Evolutionary conservation across 78 protist genomes (phyloP).

Genomic region (Dictyostelium firmibasis): DNA sequence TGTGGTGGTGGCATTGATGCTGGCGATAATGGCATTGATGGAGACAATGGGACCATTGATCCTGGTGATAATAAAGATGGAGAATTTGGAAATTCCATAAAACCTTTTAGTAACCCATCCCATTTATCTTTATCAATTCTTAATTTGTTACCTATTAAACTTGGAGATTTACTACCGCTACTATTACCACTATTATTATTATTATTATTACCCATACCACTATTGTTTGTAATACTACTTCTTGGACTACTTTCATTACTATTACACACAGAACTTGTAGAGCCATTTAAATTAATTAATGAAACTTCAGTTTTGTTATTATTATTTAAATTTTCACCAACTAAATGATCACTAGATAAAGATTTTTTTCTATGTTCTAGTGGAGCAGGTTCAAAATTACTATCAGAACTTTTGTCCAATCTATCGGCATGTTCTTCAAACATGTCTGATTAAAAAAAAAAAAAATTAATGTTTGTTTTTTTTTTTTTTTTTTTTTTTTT

Average conservation of each 20-base stretch:
- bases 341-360: neutral
- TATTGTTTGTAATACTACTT: neutral
- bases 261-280: neutral
- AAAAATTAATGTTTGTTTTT: neutral
- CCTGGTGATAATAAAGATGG: neutral
- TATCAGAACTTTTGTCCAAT: neutral
- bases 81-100: neutral
- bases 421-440: neutral
- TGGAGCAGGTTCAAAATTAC: neutral
- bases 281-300: neutral
- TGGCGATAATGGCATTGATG: neutral
- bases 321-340: neutral
- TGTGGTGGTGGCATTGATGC: constrained; percentile 10
- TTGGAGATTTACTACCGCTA: neutral
- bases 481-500: neutral
- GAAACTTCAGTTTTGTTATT: neutral
- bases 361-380: neutral
- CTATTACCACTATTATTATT: neutral
- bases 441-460: neutral
- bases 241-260: constrained; percentile 3
- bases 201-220: neutral
- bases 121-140: constrained; percentile 8
- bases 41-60: neutral
- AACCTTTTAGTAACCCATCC: neutral
- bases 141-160: neutral